phyloP scores from a whole-genome alignment of 108 stramenopile species.

The Mediolabrus comicus region DNA sequence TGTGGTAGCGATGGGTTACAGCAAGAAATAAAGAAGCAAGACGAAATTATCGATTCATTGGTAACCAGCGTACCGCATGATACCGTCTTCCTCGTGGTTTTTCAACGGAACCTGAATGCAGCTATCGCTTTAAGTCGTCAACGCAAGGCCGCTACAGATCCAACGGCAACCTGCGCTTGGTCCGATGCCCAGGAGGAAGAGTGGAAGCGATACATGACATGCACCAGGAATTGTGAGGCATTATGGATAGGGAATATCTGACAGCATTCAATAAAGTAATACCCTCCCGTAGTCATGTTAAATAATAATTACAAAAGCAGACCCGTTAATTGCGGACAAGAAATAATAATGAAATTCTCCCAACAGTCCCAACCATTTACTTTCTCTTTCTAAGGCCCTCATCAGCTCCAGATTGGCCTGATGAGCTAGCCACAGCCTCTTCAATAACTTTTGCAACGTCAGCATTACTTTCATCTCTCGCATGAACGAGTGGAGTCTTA shows the following conservation, averaged over 20 bases:
- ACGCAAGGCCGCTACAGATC: conserved; percentile 47
- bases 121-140: conserved; percentile 39
- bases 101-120: conserved; percentile 52
- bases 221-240: conserved; percentile 48
- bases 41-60: conserved; percentile 34
- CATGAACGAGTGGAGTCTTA: conserved; percentile 71
- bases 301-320: not conserved
- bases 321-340: not conserved
- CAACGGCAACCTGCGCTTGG: conserved; percentile 58
- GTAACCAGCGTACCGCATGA: conserved; percentile 6
- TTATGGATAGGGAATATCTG: conserved; percentile 47
- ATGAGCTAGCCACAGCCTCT: conserved; percentile 19
- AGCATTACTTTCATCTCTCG: conserved; percentile 69
- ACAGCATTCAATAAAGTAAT: not conserved
- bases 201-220: conserved; percentile 36
- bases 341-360: not conserved
- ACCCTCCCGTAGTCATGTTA: not conserved
- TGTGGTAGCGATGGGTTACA: conserved; percentile 9
- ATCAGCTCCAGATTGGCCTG: conserved; percentile 2
- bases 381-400: conserved; percentile 47
- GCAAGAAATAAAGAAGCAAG: conserved; percentile 21
- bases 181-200: conserved; percentile 50
- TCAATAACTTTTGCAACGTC: conserved; percentile 71
- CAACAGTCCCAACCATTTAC: conserved; percentile 1
- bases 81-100: conserved; percentile 55